A percentile compares a stretch with the other conserved stretches of the same genome.
These are phyloP conservation scores for Lecanosticta acicola DNA, from an alignment of 2,329 filamentous ascomycete genomes.

Conservation along the genomic window DNA sequence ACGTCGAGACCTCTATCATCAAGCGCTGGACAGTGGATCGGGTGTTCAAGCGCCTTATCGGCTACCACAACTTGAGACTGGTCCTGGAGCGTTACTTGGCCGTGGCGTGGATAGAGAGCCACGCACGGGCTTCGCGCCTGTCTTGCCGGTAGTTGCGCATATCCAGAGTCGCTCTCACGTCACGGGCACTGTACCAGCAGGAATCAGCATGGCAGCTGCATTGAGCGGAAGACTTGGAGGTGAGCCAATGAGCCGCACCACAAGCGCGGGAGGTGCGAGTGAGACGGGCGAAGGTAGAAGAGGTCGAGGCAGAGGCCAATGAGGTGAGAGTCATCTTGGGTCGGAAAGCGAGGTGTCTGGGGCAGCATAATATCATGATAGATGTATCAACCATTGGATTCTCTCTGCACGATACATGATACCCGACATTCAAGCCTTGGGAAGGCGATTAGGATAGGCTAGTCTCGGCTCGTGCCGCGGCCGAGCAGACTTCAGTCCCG, in stretches of 20 bases:
- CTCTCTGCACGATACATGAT: too few relatives aligned
- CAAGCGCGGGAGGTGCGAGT: constrained; percentile 23
- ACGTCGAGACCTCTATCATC: constrained; percentile 31
- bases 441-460: too few relatives aligned
- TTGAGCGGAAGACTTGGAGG: constrained; percentile 23
- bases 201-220: constrained; percentile 24
- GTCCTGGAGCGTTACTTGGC: constrained; percentile 31
- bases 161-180: constrained; percentile 13
- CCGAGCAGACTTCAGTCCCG: too few relatives aligned
- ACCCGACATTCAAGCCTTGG: too few relatives aligned
- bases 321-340: too few relatives aligned
- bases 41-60: constrained; percentile 31
- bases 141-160: constrained; percentile 18
- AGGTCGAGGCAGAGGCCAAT: constrained; percentile 13
- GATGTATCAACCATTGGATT: too few relatives aligned
- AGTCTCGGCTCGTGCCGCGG: too few relatives aligned
- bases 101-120: constrained; percentile 31
- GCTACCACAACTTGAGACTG: constrained; percentile 32
- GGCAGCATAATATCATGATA: too few relatives aligned
- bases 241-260: constrained; percentile 29
- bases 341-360: too few relatives aligned
- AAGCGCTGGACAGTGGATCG: constrained; percentile 27
- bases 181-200: constrained; percentile 2
- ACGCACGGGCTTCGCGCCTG: constrained; percentile 31
- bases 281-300: constrained; percentile 22